Evolutionary conservation across 371 early-diverging fungal species (phyloP).

Genomic region (Mortierella sp.): DNA sequence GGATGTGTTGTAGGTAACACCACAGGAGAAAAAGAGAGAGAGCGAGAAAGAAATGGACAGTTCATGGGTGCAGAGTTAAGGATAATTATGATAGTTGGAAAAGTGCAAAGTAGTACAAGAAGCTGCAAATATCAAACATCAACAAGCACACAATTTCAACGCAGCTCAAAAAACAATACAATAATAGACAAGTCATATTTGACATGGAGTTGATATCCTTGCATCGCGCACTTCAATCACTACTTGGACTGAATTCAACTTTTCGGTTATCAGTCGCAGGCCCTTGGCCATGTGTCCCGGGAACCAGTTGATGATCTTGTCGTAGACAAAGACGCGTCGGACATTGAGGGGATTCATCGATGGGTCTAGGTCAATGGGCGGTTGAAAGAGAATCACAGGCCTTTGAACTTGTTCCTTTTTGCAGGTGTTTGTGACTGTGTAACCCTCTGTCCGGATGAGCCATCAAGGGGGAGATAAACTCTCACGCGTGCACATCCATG

Average conservation of each 20-base stretch:
- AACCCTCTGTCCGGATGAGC: no score
- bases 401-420: no score
- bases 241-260: constrained; percentile 82
- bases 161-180: not conserved
- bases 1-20: constrained; percentile 70
- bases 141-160: not conserved
- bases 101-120: not conserved
- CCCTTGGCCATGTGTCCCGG: constrained; percentile 96
- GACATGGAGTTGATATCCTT: constrained; percentile 55
- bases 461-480: no score
- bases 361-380: not conserved
- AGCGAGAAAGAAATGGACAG: not conserved
- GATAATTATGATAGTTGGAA: constrained; percentile 19
- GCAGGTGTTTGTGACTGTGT: no score
- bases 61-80: constrained; percentile 35
- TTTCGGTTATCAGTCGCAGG: constrained; percentile 77
- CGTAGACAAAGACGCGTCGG: constrained; percentile 62
- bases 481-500: no score
- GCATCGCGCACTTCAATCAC: constrained; percentile 96
- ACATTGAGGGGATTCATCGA: constrained; percentile 40
- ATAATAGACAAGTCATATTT: no score
- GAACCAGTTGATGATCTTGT: constrained; percentile 91
- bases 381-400: no score
- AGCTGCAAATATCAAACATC: not conserved
- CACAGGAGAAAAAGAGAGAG: constrained; percentile 1